Conservation (phyloP, 257 asterid species). For the Handroanthus guayacan region DNA sequence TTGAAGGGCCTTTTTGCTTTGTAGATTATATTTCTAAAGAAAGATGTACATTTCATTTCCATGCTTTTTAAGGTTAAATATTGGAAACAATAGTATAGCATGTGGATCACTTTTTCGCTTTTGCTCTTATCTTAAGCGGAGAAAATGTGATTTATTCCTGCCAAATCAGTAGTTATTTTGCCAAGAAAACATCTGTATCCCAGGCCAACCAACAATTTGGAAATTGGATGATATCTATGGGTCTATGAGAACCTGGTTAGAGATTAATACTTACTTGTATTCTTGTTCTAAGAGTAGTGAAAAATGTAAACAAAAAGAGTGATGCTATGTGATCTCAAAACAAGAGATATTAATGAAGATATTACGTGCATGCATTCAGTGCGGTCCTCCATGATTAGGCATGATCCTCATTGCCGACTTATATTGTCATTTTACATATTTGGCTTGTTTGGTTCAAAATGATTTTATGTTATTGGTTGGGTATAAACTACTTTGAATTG, state of each 20-base stretch:
- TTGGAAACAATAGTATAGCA: background rate
- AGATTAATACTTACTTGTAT: background rate
- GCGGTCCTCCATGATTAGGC: background rate
- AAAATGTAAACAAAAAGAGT: background rate
- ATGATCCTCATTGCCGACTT: background rate
- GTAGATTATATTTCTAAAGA: background rate
- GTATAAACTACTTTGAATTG: background rate
- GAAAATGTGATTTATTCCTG: background rate
- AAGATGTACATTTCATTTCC: constrained; percentile 3
- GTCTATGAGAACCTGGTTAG: background rate
- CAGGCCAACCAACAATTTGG: background rate
- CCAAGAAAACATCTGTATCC: constrained; percentile 8
- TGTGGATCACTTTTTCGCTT: background rate
- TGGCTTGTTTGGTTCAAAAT: background rate
- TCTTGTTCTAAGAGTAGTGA: background rate
- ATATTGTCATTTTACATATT: background rate
- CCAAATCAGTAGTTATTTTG: background rate
- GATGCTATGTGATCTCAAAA: too few relatives aligned
- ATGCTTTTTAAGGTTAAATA: constrained; percentile 6
- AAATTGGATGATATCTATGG: background rate
- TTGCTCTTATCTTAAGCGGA: constrained; percentile 8
- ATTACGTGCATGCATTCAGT: background rate
- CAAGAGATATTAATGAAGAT: background rate
- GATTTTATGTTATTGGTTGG: background rate
- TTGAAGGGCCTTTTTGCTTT: background rate